A percentile compares a stretch with the other conserved stretches of the same genome.
Conservation (phyloP, 2,329 filamentous ascomycete genomes). For the Pleomassaria siparia region DNA sequence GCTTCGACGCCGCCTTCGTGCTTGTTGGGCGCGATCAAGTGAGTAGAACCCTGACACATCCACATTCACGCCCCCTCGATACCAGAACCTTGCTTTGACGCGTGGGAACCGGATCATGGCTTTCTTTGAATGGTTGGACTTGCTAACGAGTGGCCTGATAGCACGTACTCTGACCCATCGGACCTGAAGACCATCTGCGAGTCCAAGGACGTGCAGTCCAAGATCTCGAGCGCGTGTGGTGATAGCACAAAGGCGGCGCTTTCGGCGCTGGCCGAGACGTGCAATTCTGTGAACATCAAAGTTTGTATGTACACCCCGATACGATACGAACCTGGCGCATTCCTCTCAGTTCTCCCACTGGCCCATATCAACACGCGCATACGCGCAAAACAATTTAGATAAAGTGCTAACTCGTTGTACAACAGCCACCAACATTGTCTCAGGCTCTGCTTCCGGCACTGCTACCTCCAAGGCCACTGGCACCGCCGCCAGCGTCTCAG, state of each 20-base stretch:
- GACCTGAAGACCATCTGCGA: conserved; percentile 31
- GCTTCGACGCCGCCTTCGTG: conserved; percentile 27
- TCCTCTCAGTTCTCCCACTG: no score
- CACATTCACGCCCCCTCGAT: background rate
- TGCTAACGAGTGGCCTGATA: conserved; percentile 4
- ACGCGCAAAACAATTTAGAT: background rate
- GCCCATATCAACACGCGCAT: background rate
- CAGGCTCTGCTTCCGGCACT: conserved; percentile 18
- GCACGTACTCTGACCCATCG: conserved; percentile 25
- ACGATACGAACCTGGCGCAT: no score
- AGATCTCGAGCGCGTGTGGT: conserved; percentile 28
- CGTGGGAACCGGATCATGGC: background rate
- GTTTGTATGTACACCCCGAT: conserved; percentile 26
- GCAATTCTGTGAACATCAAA: conserved; percentile 27
- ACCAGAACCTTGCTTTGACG: background rate
- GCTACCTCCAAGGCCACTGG: conserved; percentile 13
- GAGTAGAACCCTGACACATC: conserved; percentile 1
- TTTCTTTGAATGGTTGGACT: no score
- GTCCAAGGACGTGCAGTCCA: conserved; percentile 25
- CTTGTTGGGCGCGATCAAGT: conserved; percentile 34
- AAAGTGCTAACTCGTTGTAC: background rate
- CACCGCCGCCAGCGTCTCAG: no score
- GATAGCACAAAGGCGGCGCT: conserved; percentile 24
- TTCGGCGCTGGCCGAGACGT: conserved; percentile 30
- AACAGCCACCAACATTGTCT: conserved; percentile 6